Conservation (phyloP, 805 yeast species). For the Barnettozyma wickerhamii region DNA sequence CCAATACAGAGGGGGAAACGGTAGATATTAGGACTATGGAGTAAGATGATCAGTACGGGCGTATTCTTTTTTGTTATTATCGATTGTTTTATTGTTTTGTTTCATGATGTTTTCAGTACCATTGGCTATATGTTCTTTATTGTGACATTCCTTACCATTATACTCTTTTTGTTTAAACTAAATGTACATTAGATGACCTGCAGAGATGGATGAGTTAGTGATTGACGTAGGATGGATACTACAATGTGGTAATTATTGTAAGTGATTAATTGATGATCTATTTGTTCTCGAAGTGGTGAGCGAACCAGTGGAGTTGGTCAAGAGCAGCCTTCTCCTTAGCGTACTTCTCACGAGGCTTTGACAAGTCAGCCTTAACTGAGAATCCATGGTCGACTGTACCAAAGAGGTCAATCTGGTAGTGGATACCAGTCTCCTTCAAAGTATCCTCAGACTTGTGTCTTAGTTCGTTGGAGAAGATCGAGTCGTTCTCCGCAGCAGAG, state of each 20-base stretch:
- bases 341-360: constrained; percentile 46
- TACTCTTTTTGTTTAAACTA: too few species aligned
- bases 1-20: constrained; percentile 8
- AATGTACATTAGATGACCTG: too few species aligned
- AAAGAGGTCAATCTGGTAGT: constrained; percentile 58
- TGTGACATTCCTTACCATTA: too few species aligned
- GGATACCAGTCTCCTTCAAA: constrained; percentile 47
- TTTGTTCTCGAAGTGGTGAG: constrained; percentile 3
- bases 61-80: too few species aligned
- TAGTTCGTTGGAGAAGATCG: constrained; percentile 55
- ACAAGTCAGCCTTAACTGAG: constrained; percentile 71
- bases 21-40: too few species aligned
- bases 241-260: too few species aligned
- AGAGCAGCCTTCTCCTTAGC: constrained; percentile 63
- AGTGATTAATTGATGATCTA: constrained; percentile 14
- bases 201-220: too few species aligned
- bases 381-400: constrained; percentile 72
- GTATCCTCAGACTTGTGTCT: constrained; percentile 59
- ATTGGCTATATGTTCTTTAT: too few species aligned
- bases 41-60: too few species aligned
- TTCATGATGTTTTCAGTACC: neutral
- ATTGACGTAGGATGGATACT: neutral
- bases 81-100: neutral
- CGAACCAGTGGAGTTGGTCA: constrained; percentile 32
- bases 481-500: constrained; percentile 72